Evolutionary conservation across 2,329 filamentous ascomycete species (phyloP).

Genomic region (Colletotrichum plurivorum): DNA sequence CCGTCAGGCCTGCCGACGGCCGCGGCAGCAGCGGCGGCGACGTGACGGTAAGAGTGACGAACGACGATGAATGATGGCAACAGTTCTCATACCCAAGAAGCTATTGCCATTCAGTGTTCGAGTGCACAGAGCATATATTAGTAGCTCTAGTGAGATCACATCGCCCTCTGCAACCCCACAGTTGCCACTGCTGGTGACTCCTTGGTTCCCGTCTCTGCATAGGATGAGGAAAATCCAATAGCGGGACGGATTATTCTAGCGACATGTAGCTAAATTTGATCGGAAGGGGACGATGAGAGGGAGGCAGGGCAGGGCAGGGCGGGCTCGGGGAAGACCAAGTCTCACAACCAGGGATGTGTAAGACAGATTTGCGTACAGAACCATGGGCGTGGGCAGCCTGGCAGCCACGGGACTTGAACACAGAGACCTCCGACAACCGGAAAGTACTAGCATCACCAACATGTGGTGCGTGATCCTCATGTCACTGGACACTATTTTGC

Average conservation of each 20-base stretch:
- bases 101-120: constrained; percentile 27
- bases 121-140: constrained; percentile 18
- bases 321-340: not conserved
- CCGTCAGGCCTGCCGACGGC: not conserved
- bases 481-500: constrained; percentile 6
- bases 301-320: constrained; percentile 17
- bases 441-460: not conserved
- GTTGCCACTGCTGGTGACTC: constrained; percentile 19
- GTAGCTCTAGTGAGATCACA: constrained; percentile 17
- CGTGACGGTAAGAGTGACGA: not conserved
- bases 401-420: constrained; percentile 23
- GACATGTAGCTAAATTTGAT: constrained; percentile 24
- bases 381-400: constrained; percentile 9
- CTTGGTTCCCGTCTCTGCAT: constrained; percentile 22
- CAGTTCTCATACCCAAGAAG: constrained; percentile 14
- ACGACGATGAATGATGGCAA: constrained; percentile 2
- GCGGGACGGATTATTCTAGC: constrained; percentile 30
- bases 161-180: constrained; percentile 31
- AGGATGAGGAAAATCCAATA: constrained; percentile 32
- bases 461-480: not conserved
- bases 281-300: constrained; percentile 33
- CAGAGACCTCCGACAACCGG: constrained; percentile 4
- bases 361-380: constrained; percentile 39
- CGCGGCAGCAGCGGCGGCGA: too few relatives aligned
- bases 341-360: constrained; percentile 31